A percentile compares a stretch with the other conserved stretches of the same genome.
Conservation (phyloP, 805 yeast genomes). For the Spathaspora boniae region DNA sequence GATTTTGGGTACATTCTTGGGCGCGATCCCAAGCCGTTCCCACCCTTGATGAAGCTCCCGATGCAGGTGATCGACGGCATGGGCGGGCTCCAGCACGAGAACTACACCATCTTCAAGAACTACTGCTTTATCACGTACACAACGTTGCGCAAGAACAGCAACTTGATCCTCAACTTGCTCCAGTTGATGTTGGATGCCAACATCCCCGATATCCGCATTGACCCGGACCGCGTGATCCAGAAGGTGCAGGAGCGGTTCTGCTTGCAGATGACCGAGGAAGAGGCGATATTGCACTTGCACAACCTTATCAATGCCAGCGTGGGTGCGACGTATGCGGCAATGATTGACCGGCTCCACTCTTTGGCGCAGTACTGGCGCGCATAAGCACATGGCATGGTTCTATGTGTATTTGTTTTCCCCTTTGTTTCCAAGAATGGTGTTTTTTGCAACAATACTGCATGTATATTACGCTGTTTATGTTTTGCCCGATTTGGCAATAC, state of each 20-base stretch:
- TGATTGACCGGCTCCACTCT: constrained; percentile 91
- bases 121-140: constrained; percentile 94
- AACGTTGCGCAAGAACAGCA: constrained; percentile 84
- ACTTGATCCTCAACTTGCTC: constrained; percentile 82
- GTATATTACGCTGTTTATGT: no score
- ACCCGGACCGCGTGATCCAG: constrained; percentile 80
- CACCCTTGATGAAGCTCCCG: constrained; percentile 96
- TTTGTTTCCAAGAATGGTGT: no score
- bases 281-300: constrained; percentile 93
- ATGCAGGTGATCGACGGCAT: constrained; percentile 96
- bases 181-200: constrained; percentile 92
- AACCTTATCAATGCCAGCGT: constrained; percentile 92
- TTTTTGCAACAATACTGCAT: no score
- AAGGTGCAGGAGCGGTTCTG: constrained; percentile 94
- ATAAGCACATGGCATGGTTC: no score
- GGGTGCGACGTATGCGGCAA: constrained; percentile 88
- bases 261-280: constrained; percentile 90
- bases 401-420: no score
- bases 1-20: constrained; percentile 97
- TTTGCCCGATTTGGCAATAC: no score
- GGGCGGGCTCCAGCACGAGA: constrained; percentile 88
- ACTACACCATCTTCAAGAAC: constrained; percentile 81
- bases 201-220: constrained; percentile 84
- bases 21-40: constrained; percentile 97
- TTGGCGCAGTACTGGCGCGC: constrained; percentile 98